Evolutionary conservation across 176 grass and related monocot genomes (phyloP), one percentile per base, ranked within the genome.

Genomic region (Poa pratensis): DNA sequence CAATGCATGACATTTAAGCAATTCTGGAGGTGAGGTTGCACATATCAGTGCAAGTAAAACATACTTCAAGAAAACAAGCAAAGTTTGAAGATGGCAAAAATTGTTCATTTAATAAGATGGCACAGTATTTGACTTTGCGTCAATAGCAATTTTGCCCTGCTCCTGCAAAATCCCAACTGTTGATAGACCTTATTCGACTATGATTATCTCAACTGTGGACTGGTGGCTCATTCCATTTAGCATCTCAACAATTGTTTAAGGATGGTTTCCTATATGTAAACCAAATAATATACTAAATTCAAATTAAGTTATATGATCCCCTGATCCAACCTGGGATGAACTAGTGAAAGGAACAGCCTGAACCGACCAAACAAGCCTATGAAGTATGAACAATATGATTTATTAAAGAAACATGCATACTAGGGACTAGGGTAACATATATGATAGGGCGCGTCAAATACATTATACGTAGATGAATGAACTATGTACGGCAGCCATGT

Each of bases 1-100:
- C 59, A 95, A 79, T 43, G 71, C 7, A 78, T 73, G 39, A 76
- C 30, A 76, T 68, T 53, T 19, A 79, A 92, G 30, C 70, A 78
- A 40, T 30, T 18, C 34, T 65, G 55, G n/a, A 88, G 84, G 23
- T 83, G 76, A 54, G 85, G 20, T 75, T 37, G 58, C 48, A 84
- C 24, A 80, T 2, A 78, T 46, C 32, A 85, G 14, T 53, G 28
- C 20, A 48, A 70, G 62, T 60, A 22, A 80, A 62, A 77, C 12
- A 59, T 76, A 19, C 54, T 26, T 65, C 20, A 54, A 84, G 46
- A 15, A 34, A 67, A 65, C n/a, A 84, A 49, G 23, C 24, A 7
- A 64, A 49, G 50, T 65, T 10, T 24, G 58, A 84, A 27, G 4
- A 65, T 18, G 18, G 19, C 53, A 22, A 69, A 20, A 64, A 30